A percentile compares a stretch with the other conserved stretches of the same genome.
Evolutionary conservation across 306 rosid species (phyloP).

Genomic region (Dalbergia cultrata): DNA sequence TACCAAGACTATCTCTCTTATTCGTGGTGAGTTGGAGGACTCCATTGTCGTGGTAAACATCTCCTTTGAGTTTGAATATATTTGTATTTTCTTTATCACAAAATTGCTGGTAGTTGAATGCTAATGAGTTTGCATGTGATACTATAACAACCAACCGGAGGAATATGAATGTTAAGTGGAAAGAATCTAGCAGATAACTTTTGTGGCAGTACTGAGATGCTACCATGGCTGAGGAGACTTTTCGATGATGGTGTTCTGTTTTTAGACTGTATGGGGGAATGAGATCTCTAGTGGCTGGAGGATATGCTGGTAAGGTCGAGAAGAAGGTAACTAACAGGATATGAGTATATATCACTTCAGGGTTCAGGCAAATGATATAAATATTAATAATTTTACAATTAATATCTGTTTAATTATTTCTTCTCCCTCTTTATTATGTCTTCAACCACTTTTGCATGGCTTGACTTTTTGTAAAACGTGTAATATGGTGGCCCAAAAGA

Average conservation of each 20-base stretch:
- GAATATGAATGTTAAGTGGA: not conserved
- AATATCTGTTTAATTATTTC: too few relatives aligned
- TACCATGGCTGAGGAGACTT: constrained; percentile 6
- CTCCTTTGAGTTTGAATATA: constrained; percentile 19
- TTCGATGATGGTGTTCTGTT: too few relatives aligned
- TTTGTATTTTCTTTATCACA: not conserved
- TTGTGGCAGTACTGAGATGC: not conserved
- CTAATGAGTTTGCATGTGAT: not conserved
- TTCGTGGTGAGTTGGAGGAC: constrained; percentile 34
- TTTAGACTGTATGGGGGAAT: too few relatives aligned
- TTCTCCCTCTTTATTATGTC: too few relatives aligned
- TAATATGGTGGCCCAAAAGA: not conserved
- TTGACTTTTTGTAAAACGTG: too few relatives aligned
- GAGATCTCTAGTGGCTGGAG: too few relatives aligned
- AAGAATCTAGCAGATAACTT: not conserved
- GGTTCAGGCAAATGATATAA: too few relatives aligned
- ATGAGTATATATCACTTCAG: too few relatives aligned
- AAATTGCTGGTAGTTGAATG: constrained; percentile 30
- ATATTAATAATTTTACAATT: too few relatives aligned
- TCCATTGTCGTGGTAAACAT: constrained; percentile 12
- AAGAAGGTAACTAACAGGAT: too few relatives aligned
- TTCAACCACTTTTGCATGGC: too few relatives aligned
- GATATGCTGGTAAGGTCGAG: too few relatives aligned
- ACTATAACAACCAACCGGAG: not conserved
- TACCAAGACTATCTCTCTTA: constrained; percentile 11